Evolutionary conservation across 805 yeast genomes (phyloP).

Genomic region (Candida nonsorbophila): DNA sequence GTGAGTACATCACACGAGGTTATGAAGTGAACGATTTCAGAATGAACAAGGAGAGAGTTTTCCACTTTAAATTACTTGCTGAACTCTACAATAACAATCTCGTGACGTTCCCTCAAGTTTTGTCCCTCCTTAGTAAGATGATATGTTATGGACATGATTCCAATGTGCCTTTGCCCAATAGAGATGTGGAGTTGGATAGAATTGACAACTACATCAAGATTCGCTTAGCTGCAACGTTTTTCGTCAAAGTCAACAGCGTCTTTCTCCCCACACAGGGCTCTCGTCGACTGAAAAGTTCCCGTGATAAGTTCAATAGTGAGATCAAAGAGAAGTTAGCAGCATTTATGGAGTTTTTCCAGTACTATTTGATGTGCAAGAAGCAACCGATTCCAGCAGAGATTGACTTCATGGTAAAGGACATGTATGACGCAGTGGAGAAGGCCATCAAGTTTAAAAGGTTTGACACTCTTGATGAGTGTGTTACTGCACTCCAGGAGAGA

Average conservation of each 20-base stretch:
- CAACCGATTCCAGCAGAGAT: conserved; percentile 61
- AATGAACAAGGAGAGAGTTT: conserved; percentile 53
- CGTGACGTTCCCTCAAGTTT: conserved; percentile 40
- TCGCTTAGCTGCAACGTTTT: conserved; percentile 36
- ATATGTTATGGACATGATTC: conserved; percentile 61
- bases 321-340: conserved; percentile 11
- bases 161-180: conserved; percentile 51
- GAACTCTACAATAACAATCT: conserved; percentile 49
- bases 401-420: conserved; percentile 45
- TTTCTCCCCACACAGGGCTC: conserved; percentile 1
- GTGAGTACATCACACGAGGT: conserved; percentile 63
- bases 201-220: conserved; percentile 71
- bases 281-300: too few species aligned
- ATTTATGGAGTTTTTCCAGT: conserved; percentile 62
- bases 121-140: conserved; percentile 51
- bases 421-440: conserved; percentile 25
- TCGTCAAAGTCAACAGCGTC: conserved; percentile 2
- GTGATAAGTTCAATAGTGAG: too few species aligned
- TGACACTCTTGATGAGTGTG: conserved; percentile 37
- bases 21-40: conserved; percentile 61
- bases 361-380: conserved; percentile 57
- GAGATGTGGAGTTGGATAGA: conserved; percentile 45
- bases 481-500: conserved; percentile 25
- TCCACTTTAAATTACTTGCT: conserved; percentile 56
- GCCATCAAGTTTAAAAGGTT: conserved; percentile 31